A percentile compares a stretch with the other conserved stretches of the same genome.
Conservation (phyloP, 2,329 filamentous ascomycete genomes). For the Beauveria rudraprayagi region DNA sequence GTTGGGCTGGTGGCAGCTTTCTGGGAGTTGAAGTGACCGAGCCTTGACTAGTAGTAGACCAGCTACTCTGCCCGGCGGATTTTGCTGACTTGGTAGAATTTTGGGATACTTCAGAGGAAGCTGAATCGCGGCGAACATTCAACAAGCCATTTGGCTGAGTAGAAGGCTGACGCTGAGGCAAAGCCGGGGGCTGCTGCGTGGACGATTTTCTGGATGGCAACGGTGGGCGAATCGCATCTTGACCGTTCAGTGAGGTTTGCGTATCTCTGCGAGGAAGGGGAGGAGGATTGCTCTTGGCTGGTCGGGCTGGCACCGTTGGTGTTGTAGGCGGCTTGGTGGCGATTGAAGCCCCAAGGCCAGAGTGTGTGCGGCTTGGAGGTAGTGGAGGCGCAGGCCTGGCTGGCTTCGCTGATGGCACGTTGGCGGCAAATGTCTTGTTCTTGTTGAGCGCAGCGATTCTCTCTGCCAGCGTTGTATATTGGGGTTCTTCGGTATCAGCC, state of each 20-base stretch:
- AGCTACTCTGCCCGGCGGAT: slow-evolving; percentile 37
- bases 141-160: slow-evolving; percentile 30
- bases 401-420: slow-evolving; percentile 27
- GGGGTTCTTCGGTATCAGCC: slow-evolving; percentile 54
- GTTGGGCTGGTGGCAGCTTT: slow-evolving; percentile 43
- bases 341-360: slow-evolving; percentile 23
- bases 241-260: slow-evolving; percentile 14
- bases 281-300: slow-evolving; percentile 20
- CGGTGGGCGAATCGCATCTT: slow-evolving; percentile 24
- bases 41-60: slow-evolving; percentile 40
- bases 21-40: slow-evolving; percentile 35
- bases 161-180: slow-evolving; percentile 43
- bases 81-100: slow-evolving; percentile 45
- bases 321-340: slow-evolving; percentile 18
- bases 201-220: slow-evolving; percentile 26
- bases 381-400: slow-evolving; percentile 29
- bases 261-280: slow-evolving; percentile 29
- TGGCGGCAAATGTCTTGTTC: slow-evolving; percentile 47
- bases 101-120: slow-evolving; percentile 49
- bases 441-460: slow-evolving; percentile 56
- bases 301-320: slow-evolving; percentile 34
- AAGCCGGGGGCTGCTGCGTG: slow-evolving; percentile 33
- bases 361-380: slow-evolving; percentile 29
- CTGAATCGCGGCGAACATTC: slow-evolving; percentile 43
- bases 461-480: slow-evolving; percentile 52